Evolutionary conservation across 2,329 filamentous ascomycete species (phyloP), one percentile per base, ranked within the genome.

Genomic region (Colletotrichum orbiculare): DNA sequence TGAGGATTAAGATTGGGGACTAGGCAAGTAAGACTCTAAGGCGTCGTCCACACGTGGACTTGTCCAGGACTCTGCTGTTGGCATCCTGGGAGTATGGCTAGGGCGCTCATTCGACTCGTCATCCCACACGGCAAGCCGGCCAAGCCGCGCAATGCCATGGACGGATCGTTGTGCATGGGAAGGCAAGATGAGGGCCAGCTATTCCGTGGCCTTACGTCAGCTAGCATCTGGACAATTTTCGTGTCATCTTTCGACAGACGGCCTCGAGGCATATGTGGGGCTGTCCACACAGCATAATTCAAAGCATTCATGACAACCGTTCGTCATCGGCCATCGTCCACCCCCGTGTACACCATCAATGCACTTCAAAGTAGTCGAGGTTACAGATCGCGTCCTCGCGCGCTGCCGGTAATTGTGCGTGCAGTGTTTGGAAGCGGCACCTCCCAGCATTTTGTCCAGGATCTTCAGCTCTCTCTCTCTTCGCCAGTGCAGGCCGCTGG

Each of bases 271-370:
- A 53, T 53, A 37, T 25, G 52, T 56, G 46, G 56, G 55, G 58
- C 57, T 62, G 46, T 42, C 41, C 38, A 5, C 48, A 50, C 50
- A 52, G 41, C 58, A 53, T 55, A 62, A 65, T 65, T 42, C 46
- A 43, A 65, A 65, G 41, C 37, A 62, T 50, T 56, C 10, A 47
- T 25, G n/a, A 42, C 13, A 34, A 13, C 10, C 5, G 17, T 48
- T 48, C 9, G 25, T 25, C 25, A 25, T 25, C 25, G 25, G 25
- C 25, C 25, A 25, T 25, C 25, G 25, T 25, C 25, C 25, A 2
- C 4, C 25, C 25, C 25, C 25, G 25, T 25, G 25, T 25, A 25
- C 25, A 25, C 25, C 25, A 25, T 25, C 25, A 25, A 25, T 25
- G 25, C 25, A 25, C 25, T 25, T 25, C 25, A 4, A 25, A 5